Conservation (phyloP, 1,284 basidiomycete genomes). For the Trichosporon asahii region DNA sequence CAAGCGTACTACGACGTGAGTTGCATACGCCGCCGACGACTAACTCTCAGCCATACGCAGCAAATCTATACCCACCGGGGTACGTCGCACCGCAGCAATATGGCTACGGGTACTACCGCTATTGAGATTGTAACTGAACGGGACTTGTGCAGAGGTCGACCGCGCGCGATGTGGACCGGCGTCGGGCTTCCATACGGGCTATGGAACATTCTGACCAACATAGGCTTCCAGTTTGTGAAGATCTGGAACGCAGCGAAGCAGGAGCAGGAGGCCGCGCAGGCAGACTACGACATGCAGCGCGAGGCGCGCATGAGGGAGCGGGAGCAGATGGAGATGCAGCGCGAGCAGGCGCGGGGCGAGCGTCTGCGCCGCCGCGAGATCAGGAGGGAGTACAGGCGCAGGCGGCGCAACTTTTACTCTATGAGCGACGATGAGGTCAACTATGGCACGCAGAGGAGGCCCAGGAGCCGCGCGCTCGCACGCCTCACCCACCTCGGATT, state of each 20-base stretch:
- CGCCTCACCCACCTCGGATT: background rate
- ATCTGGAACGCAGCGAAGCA: background rate
- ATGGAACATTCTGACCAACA: background rate
- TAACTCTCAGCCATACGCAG: background rate
- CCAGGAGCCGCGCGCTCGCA: background rate
- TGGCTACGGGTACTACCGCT: slow-evolving; percentile 3
- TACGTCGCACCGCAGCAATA: background rate
- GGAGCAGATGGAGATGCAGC: background rate
- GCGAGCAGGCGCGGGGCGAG: background rate
- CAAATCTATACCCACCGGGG: background rate
- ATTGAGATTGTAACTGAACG: slow-evolving; percentile 4
- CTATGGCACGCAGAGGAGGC: background rate
- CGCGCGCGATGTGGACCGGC: background rate
- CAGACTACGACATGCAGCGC: background rate
- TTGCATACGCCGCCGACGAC: background rate
- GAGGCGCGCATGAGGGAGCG: background rate
- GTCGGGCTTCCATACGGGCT: background rate
- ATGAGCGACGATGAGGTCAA: background rate
- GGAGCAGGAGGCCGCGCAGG: background rate
- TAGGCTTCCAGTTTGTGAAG: background rate
- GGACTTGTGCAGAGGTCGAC: background rate
- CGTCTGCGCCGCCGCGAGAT: background rate
- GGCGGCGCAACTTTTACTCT: slow-evolving; percentile 2
- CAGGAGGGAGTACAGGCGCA: background rate
- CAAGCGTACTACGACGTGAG: background rate